Conservation (phyloP, 768 basidiomycete genomes). For the Neoboletus magnificus region DNA sequence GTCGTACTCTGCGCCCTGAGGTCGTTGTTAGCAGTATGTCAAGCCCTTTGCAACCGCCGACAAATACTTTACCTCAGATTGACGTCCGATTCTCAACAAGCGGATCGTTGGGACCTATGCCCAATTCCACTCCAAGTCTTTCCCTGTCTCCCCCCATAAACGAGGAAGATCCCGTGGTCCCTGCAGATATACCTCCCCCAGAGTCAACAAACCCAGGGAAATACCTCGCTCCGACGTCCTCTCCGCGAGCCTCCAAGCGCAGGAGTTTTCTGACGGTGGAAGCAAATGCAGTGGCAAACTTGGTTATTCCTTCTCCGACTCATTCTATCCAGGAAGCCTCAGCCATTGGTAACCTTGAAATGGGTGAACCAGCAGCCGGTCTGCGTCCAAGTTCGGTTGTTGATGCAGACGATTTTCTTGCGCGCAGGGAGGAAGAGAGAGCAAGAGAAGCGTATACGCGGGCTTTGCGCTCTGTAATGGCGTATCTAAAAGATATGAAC, state of each 20-base stretch:
- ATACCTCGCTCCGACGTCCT: conserved; percentile 42
- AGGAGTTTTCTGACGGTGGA: conserved; percentile 90
- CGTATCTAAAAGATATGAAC: conserved; percentile 93
- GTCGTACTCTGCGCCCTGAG: conserved; percentile 16
- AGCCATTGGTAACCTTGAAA: conserved; percentile 36
- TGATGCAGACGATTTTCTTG: conserved; percentile 40
- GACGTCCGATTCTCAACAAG: conserved; percentile 72
- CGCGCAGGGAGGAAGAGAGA: conserved; percentile 68
- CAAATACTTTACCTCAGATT: conserved; percentile 53
- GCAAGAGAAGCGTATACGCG: conserved; percentile 69
- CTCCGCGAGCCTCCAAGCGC: conserved; percentile 60
- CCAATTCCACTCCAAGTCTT: conserved; percentile 33
- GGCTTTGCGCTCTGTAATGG: conserved; percentile 89
- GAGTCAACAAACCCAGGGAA: conserved; percentile 12
- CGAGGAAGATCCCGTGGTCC: conserved; percentile 18
- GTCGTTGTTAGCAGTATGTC: conserved; percentile 18
- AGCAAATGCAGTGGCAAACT: conserved; percentile 54
- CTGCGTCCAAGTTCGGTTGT: conserved; percentile 46
- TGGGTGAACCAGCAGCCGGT: conserved; percentile 21
- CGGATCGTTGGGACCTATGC: conserved; percentile 54
- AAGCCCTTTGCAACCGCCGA: conserved; percentile 31
- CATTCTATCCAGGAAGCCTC: conserved; percentile 54
- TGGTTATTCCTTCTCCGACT: conserved; percentile 62
- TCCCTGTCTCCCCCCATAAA: conserved; percentile 21
- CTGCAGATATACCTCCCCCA: background rate